Evolutionary conservation across 1,284 basidiomycete species (phyloP).

Genomic region (Boletellus deceptivus): DNA sequence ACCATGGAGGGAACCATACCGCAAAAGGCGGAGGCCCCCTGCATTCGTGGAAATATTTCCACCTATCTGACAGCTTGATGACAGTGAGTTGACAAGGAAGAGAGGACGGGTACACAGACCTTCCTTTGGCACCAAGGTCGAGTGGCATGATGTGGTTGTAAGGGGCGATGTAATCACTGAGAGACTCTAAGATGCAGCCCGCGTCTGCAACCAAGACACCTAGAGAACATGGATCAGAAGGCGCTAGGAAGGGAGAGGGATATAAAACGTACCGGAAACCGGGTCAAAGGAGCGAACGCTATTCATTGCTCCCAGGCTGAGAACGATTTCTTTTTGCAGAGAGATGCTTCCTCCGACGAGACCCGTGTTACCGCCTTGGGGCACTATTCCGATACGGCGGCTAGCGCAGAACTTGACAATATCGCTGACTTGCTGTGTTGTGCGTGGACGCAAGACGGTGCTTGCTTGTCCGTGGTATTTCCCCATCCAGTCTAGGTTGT

Average conservation of each 20-base stretch:
- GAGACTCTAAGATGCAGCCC: slow-evolving; percentile 90
- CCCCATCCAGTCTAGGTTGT: slow-evolving; percentile 97
- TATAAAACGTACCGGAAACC: slow-evolving; percentile 64
- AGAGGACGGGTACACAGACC: slow-evolving; percentile 42
- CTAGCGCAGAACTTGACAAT: slow-evolving; percentile 86
- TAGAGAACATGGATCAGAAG: slow-evolving; percentile 26
- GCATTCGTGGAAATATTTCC: slow-evolving; percentile 98
- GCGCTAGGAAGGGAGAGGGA: slow-evolving; percentile 12
- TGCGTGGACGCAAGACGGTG: slow-evolving; percentile 88
- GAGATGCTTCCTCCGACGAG: slow-evolving; percentile 97
- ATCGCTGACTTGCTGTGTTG: slow-evolving; percentile 83
- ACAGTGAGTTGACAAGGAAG: slow-evolving; percentile 2
- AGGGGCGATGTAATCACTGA: slow-evolving; percentile 85
- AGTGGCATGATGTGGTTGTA: slow-evolving; percentile 96
- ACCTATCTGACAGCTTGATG: slow-evolving; percentile 88
- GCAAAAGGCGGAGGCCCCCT: slow-evolving; percentile 88
- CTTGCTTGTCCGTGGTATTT: slow-evolving; percentile 87
- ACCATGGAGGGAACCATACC: slow-evolving; percentile 96
- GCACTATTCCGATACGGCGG: slow-evolving; percentile 82
- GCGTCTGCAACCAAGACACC: slow-evolving; percentile 82
- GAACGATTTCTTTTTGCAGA: slow-evolving; percentile 83
- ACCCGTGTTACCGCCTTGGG: slow-evolving; percentile 98
- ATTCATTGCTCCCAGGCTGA: slow-evolving; percentile 83
- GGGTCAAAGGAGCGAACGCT: slow-evolving; percentile 90
- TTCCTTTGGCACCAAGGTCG: slow-evolving; percentile 97